Base-by-base conservation (phyloP, 768 basidiomycete species). In the Phaeotremella skinneri region DNA sequence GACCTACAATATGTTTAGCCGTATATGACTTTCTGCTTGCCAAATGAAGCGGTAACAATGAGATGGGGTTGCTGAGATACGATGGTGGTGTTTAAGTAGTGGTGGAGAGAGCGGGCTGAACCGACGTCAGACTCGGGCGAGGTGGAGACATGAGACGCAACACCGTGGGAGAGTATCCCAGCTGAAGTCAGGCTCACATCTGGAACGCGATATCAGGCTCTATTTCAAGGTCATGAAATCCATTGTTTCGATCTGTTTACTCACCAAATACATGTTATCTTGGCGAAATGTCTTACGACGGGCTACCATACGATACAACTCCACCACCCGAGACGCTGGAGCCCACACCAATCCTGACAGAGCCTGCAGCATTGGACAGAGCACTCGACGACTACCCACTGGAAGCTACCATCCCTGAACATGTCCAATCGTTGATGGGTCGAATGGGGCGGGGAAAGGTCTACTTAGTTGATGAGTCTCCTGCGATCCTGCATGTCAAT, bases 371-470 rank as follows among this genome's bases (percentile, higher is more conserved):
- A 21, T 55, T 71, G 6, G 69, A 71, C 32, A 20, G 64, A 56
- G 45, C 69, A 3, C 56, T 73, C 27, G 69, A 73, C 51, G 72
- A 73, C 13, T 66, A 58, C 29, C 32, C 45, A 17, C 45, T 42
- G 4, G 49, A 56, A 7, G 37, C 26, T 7, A 49, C 45, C 3
- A 43, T 68, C 1, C 72, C 69, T 0, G 63, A 62, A 1, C 67
- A 70, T 54, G 72, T 70, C 9, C 51, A 61, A 45, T 41, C 41
- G 9, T 56, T 73, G 16, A 63, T 73, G 69, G 65, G 67, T 11
- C 31, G 72, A n/a, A 73, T 73, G 72, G 51, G 61, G 3, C 49
- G 57, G 48, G 72, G 72, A 4, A 73, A 73, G 39, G 63, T 73
- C 31, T 73, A 73, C 42, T 47, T 73, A 13, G 43, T 73, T 48